Base-by-base conservation (phyloP, 2,329 filamentous ascomycete genomes). In the Verticillium alfalfae region DNA sequence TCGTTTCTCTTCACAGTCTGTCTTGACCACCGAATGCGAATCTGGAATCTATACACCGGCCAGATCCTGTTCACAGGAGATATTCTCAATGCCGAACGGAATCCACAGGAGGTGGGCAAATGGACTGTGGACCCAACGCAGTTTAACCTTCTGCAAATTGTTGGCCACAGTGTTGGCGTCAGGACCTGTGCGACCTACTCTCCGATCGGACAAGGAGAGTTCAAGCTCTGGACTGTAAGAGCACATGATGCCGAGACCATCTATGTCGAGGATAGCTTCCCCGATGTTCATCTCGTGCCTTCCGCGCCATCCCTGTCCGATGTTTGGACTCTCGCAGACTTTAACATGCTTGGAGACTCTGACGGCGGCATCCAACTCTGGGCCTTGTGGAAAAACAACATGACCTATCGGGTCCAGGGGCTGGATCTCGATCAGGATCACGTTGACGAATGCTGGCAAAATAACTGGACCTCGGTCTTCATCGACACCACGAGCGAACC, bases 171-270 rank as follows among this genome's bases (percentile, higher is more conserved):
- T 52, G 77, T 79, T 34, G 84, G 84, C 16, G 79, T 79, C 60
- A 78, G 82, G 45, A 72, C 86, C 15, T 84, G 94, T 60, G 87
- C 92, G 41, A 94, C 92, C 9, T 97, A 93, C 74, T 97, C 93
- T 12, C 94, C 95, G 0, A 87, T 95, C 65, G 90, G 93, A 36
- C 85, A 88, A 49, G 91, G 95, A 39, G 89, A 94, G 71, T 98
- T 99, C 82, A 98, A 97, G 73, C 93, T 99, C 71, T 99, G 93
- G 92, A 82, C 79, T 66, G 76, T 87, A n/a, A 85, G 85, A 60
- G 84, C 90, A 18, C 85, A 88, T 66, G 85, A 88, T 60, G 84
- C 84, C 67, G 81, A 89, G 68, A 80, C 78, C 2, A 73, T 92
- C 22, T 81, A 87, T 9, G 80, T 96, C 15, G 84, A 87, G 65